These are phyloP conservation scores for Perilla frutescens DNA, from an alignment of 257 asterid genomes.

Conservation along the genomic window DNA sequence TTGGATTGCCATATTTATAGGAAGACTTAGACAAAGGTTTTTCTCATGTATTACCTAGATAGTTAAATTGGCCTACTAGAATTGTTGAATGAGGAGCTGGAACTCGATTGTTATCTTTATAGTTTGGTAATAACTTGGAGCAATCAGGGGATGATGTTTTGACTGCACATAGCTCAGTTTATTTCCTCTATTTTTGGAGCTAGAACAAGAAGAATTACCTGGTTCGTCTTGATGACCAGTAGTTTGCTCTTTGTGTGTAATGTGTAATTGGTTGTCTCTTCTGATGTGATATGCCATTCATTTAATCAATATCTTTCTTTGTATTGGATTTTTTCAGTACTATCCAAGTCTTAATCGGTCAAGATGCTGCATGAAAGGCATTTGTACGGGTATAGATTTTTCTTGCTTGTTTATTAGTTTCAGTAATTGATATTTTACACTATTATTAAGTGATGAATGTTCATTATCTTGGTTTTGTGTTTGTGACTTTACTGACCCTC, in stretches of 20 bases:
- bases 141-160: constrained; percentile 3
- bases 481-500: constrained; percentile 25
- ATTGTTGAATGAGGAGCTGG: neutral
- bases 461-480: constrained; percentile 7
- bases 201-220: constrained; percentile 15
- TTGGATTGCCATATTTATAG: neutral
- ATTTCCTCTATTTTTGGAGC: constrained; percentile 21
- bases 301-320: constrained; percentile 27
- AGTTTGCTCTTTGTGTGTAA: constrained; percentile 25
- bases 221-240: constrained; percentile 12
- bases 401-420: constrained; percentile 25
- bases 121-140: constrained; percentile 17
- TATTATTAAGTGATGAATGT: neutral
- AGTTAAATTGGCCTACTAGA: neutral
- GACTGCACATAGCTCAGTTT: constrained; percentile 7
- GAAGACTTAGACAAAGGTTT: constrained; percentile 21
- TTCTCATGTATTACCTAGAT: neutral
- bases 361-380: constrained; percentile 97
- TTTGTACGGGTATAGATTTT: constrained; percentile 80
- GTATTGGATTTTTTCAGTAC: constrained; percentile 62
- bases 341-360: constrained; percentile 99
- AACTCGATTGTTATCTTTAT: neutral
- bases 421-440: constrained; percentile 20
- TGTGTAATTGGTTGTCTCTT: constrained; percentile 13
- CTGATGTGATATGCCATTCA: constrained; percentile 11